phyloP scores from a whole-genome alignment of 345 rosid genomes.

The Cardamine resedifolia region DNA sequence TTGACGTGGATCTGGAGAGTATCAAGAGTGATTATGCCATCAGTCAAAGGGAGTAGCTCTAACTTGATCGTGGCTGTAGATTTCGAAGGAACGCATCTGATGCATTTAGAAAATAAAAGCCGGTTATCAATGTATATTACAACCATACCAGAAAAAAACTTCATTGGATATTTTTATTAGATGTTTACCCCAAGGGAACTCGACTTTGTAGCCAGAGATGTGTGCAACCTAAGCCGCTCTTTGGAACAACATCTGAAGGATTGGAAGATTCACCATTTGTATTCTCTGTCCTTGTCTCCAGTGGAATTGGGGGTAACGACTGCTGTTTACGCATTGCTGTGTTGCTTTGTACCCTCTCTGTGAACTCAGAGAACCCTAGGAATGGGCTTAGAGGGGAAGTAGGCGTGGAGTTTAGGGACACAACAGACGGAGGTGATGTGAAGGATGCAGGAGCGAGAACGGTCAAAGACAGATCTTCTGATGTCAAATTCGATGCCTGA shows the following conservation, averaged over 20 bases:
- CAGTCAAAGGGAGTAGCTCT: slow-evolving; percentile 96
- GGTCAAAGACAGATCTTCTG: slow-evolving; percentile 85
- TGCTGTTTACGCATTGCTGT: slow-evolving; percentile 35
- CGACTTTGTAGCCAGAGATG: slow-evolving; percentile 99
- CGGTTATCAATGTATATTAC: slow-evolving; percentile 13
- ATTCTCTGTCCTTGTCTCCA: slow-evolving; percentile 41
- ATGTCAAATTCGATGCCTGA: slow-evolving; percentile 91
- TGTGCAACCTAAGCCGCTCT: slow-evolving; percentile 66
- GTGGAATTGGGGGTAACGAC: slow-evolving; percentile 39
- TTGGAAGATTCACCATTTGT: slow-evolving; percentile 51
- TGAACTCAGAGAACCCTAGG: slow-evolving; percentile 59
- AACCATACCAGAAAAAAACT: slow-evolving; percentile 13
- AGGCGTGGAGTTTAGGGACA: slow-evolving; percentile 81
- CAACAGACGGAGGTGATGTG: slow-evolving; percentile 77
- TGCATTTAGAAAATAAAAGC: slow-evolving; percentile 29
- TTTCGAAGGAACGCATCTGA: slow-evolving; percentile 89
- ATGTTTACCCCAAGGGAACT: slow-evolving; percentile 87
- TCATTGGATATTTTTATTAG: slow-evolving; percentile 23
- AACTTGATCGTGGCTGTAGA: slow-evolving; percentile 86
- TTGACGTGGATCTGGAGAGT: slow-evolving; percentile 81
- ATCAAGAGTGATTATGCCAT: slow-evolving; percentile 88
- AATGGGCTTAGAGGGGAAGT: slow-evolving; percentile 61
- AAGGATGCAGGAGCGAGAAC: slow-evolving; percentile 94
- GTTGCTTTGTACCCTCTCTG: slow-evolving; percentile 48
- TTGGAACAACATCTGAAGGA: slow-evolving; percentile 62